These are phyloP conservation scores for Diutina sp. DNA, from an alignment of 1,139 yeast species.

Conservation along the genomic window DNA sequence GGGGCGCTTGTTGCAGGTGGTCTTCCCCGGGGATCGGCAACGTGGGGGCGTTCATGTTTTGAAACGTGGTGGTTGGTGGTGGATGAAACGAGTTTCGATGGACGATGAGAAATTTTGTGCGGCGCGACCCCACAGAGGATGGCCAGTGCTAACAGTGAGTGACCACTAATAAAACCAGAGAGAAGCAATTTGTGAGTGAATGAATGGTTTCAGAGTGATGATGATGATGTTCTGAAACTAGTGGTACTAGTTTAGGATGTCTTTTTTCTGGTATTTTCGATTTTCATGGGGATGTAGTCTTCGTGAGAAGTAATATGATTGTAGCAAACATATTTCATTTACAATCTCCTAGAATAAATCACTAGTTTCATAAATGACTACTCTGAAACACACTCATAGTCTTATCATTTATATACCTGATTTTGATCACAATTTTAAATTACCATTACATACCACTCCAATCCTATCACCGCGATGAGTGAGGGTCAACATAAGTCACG, in stretches of 20 bases:
- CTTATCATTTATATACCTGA: too few species aligned
- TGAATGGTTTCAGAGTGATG: neutral
- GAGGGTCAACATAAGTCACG: neutral
- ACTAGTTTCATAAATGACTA: too few species aligned
- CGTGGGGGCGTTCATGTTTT: conserved; percentile 2
- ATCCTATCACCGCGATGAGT: neutral
- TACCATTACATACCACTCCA: neutral
- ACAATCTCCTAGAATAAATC: too few species aligned
- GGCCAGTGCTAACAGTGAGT: neutral
- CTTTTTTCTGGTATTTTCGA: too few species aligned
- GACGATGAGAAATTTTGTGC: neutral
- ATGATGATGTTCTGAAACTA: too few species aligned
- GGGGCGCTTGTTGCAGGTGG: neutral
- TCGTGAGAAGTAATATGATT: too few species aligned
- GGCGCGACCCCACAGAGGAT: neutral
- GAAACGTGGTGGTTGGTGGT: neutral
- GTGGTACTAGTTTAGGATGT: too few species aligned
- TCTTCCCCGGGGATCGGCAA: conserved; percentile 1
- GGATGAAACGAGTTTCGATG: neutral
- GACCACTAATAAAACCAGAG: too few species aligned
- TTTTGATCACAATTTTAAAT: neutral
- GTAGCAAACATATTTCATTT: too few species aligned
- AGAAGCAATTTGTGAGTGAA: too few species aligned
- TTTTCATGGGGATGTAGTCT: too few species aligned
- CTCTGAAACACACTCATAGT: too few species aligned